phyloP scores from a whole-genome alignment of 768 basidiomycete genomes.

The Tylopilus felleus region DNA sequence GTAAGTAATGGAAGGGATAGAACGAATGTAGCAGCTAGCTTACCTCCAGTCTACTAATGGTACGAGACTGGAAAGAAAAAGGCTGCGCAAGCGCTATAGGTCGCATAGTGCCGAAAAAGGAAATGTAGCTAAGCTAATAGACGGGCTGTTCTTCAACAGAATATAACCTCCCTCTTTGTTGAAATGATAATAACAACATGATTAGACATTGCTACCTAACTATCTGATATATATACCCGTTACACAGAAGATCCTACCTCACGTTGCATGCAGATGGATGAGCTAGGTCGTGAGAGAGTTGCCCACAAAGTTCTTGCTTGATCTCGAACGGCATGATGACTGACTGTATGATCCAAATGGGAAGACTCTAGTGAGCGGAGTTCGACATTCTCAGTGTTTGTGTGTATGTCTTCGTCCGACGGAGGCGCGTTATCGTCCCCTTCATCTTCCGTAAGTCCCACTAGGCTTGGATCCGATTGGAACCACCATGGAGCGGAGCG shows the following conservation, averaged over 20 bases:
- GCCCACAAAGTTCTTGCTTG: neutral
- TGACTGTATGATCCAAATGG: neutral
- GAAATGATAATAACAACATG: neutral
- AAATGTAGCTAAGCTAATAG: too few relatives aligned
- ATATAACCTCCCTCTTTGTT: too few relatives aligned
- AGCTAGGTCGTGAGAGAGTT: neutral
- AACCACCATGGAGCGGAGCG: slow-evolving; percentile 25
- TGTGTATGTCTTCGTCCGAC: neutral
- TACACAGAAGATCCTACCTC: neutral
- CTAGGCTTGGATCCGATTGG: slow-evolving; percentile 12
- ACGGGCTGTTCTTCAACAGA: too few relatives aligned
- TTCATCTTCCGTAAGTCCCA: neutral
- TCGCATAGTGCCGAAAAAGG: too few relatives aligned
- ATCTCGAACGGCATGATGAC: neutral
- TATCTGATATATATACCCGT: neutral
- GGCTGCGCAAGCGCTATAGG: too few relatives aligned
- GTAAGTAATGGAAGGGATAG: too few relatives aligned
- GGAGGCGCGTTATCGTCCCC: too few relatives aligned
- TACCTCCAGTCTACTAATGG: too few relatives aligned
- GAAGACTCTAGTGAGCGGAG: neutral
- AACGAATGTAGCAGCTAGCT: too few relatives aligned
- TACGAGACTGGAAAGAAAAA: too few relatives aligned
- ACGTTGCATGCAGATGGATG: neutral
- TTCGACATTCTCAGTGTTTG: neutral
- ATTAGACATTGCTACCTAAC: neutral